Evolutionary conservation across 2,329 filamentous ascomycete genomes (phyloP).

Genomic region (Scytalidium lignicola): DNA sequence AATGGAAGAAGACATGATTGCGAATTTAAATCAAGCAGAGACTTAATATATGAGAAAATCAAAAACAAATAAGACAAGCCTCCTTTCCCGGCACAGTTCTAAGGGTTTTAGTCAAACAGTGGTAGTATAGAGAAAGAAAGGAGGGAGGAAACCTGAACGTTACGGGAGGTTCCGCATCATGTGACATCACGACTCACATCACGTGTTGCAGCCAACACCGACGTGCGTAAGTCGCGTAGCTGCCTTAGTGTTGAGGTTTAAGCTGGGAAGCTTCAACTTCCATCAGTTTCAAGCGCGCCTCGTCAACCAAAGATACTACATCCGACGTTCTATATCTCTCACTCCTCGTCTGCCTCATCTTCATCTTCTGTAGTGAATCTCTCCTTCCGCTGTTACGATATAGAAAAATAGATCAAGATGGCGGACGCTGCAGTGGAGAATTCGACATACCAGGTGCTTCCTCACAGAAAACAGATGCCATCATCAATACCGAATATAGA

Average conservation of each 20-base stretch:
- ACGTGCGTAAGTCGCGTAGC: not conserved
- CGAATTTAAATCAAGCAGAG: not conserved
- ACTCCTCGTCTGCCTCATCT: conserved; percentile 1
- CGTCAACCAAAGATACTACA: not conserved
- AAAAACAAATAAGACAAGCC: conserved; percentile 6
- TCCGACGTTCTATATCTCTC: not conserved
- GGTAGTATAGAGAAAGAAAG: not conserved
- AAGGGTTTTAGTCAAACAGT: not conserved
- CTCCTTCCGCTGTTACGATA: not conserved
- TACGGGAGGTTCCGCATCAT: not conserved
- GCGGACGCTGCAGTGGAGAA: conserved; percentile 83
- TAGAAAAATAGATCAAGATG: conserved; percentile 47
- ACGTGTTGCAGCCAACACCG: too few species aligned
- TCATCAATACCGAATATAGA: conserved; percentile 86
- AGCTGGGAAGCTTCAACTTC: not conserved
- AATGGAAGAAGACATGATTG: conserved; percentile 60
- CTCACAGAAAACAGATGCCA: conserved; percentile 75
- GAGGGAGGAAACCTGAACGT: not conserved
- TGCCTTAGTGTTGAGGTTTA: not conserved
- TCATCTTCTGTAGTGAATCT: not conserved
- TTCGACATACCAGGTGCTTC: conserved; percentile 65
- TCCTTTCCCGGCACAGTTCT: not conserved
- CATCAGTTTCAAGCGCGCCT: conserved; percentile 5
- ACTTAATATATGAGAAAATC: conserved; percentile 3
- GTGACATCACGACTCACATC: too few species aligned